Base-by-base conservation (phyloP, 768 basidiomycete genomes). In the Leucocoprinus leucothites region DNA sequence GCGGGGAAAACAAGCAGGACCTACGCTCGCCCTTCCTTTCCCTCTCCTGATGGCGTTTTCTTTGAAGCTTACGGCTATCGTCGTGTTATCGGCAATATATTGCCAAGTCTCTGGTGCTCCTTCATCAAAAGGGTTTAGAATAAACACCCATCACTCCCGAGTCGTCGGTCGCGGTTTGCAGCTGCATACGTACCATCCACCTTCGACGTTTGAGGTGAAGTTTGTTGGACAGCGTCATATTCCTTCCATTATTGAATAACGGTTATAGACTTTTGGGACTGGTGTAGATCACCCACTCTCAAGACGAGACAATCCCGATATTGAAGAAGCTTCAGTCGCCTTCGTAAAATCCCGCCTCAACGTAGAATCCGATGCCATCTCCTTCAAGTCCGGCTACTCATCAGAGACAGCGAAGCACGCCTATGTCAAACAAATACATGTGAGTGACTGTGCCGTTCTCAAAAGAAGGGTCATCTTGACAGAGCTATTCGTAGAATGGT, bases 131-230 rank as follows among this genome's bases (percentile, higher is more conserved):
- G 44, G 8, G 3, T 49, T 35, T 38, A 48, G 47, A 35, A 24
- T 44, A 6, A 24, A 36, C 2, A 73, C 72, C 8, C 71, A 72
- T 55, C 63, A 68, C 19, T 58, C 57, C 8, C 67, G 69, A 26
- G 53, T 61, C 42, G 57, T 75, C 38, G 64, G 63, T 18, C 65
- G 64, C 24, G 67, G 64, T 19, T 44, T 71, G 35, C 59, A 67
- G 59, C 48, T 76, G 26, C 69, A 71, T 51, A 59, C 63, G 9
- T 76, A 65, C 67, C 70, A 74, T 59, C 74, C 74, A 6, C 60
- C 57, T 14, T 72, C 71, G 28, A 67, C 66, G 9, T 74, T 64
- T 57, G 64, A 74, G 65, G 74, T 71, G 49, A 43, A 59, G 45
- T 14, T 50, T 24, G n/a, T 41, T n/a, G 13, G 31, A n/a, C n/a